A percentile compares a stretch with the other conserved stretches of the same genome.
phyloP scores from a whole-genome alignment of 148 eudicot genomes.

The Amaranthus palmeri region DNA sequence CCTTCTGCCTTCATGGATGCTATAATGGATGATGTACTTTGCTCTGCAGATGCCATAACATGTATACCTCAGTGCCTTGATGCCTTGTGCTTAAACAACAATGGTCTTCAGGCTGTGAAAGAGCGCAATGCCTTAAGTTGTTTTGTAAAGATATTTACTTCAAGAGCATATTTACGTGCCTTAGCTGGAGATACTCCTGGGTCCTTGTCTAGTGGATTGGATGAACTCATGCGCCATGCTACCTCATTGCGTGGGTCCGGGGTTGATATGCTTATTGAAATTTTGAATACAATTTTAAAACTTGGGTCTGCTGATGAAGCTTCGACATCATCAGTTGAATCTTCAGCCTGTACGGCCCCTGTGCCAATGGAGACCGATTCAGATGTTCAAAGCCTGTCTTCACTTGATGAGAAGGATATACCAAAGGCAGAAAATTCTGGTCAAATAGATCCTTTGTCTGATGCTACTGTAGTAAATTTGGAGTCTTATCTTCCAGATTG shows the following conservation, averaged over 20 bases:
- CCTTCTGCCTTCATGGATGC: constrained; percentile 90
- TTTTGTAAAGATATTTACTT: constrained; percentile 93
- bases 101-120: constrained; percentile 89
- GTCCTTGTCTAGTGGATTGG: constrained; percentile 84
- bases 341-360: constrained; percentile 40
- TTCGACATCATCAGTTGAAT: constrained; percentile 38
- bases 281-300: constrained; percentile 54
- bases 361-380: constrained; percentile 89
- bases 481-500: constrained; percentile 83
- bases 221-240: constrained; percentile 97
- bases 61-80: constrained; percentile 98
- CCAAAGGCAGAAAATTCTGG: constrained; percentile 42
- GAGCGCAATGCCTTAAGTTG: constrained; percentile 89
- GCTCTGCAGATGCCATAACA: constrained; percentile 90
- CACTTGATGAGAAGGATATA: constrained; percentile 34
- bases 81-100: constrained; percentile 87
- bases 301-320: constrained; percentile 65
- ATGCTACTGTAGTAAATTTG: constrained; percentile 40
- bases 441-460: constrained; percentile 41
- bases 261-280: constrained; percentile 90
- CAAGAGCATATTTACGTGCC: constrained; percentile 67
- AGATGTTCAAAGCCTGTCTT: constrained; percentile 40
- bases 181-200: constrained; percentile 80
- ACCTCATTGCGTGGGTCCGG: constrained; percentile 80
- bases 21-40: constrained; percentile 80